phyloP scores from a whole-genome alignment of 1,139 yeast species.

The Yamadazyma atmosphaerica region DNA sequence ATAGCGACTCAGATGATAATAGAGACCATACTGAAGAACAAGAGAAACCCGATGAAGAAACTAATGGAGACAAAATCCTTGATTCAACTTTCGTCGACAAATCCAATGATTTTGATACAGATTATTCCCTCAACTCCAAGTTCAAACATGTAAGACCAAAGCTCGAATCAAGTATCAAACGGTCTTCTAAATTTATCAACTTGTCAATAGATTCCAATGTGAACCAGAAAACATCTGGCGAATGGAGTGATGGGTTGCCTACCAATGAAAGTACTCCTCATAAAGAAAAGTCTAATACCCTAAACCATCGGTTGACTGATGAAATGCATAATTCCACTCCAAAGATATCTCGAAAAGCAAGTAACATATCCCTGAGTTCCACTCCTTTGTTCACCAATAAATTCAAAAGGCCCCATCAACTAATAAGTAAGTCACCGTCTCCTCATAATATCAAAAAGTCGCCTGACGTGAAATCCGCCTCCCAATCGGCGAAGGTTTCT shows the following conservation, averaged over 20 bases:
- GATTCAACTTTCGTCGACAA: too few relatives aligned
- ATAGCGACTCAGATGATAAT: constrained; percentile 7
- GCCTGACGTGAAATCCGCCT: constrained; percentile 5
- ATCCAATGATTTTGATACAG: constrained; percentile 18
- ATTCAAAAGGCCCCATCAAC: constrained; percentile 48
- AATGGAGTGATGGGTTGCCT: constrained; percentile 4
- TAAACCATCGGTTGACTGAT: constrained; percentile 3
- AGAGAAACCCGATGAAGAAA: too few relatives aligned
- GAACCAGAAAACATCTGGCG: constrained; percentile 7
- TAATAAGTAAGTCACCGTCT: constrained; percentile 48
- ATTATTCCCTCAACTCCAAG: constrained; percentile 8
- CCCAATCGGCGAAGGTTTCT: constrained; percentile 10
- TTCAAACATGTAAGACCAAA: constrained; percentile 8
- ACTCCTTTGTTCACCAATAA: constrained; percentile 28
- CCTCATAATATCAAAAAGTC: constrained; percentile 20
- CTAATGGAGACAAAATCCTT: too few relatives aligned
- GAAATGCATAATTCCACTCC: constrained; percentile 9
- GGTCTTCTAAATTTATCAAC: constrained; percentile 50
- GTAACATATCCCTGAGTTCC: constrained; percentile 6
- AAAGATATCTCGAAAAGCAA: too few relatives aligned
- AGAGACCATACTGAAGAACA: too few relatives aligned
- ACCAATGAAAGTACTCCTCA: constrained; percentile 11
- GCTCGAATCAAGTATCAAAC: constrained; percentile 31
- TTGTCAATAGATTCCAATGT: constrained; percentile 40
- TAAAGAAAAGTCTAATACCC: constrained; percentile 1